Evolutionary conservation across 331 rosid species (phyloP), one percentile per base, ranked within the genome.

Genomic region (Acacia pycnantha): DNA sequence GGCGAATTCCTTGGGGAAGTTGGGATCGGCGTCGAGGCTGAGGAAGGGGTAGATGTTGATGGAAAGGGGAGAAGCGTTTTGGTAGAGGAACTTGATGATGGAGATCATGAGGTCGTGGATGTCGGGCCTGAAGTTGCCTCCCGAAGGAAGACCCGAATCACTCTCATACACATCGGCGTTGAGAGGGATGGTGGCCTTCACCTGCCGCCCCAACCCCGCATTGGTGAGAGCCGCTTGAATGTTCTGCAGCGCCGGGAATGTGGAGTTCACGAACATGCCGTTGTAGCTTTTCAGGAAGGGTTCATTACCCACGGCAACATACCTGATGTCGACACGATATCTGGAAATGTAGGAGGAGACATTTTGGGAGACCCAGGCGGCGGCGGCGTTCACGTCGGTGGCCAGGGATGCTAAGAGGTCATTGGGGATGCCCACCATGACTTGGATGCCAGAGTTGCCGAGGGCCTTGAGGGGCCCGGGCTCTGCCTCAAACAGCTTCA

Each of bases 41-140:
- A 96, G 97, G 82, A 96, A 96, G 0, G 98, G 99, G 89, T 96
- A 96, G 86, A 96, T 96, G 88, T 94, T 96, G 72, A 94, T 90
- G 72, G 97, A 89, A 46, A 96, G 86, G 64, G 98, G 97, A 7
- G 81, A 85, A 41, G 62, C 87, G 13, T 82, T 94, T 87, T 86
- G 90, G 82, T 70, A 86, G 3, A 96, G 94, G 16, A 94, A 96
- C 81, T 89, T 92, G 73, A 96, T 80, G 74, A 96, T 94, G 81
- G 87, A 62, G 37, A 88, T 79, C 93, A 94, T 85, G 41, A 90
- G 89, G 79, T 68, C 81, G 3, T 74, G 97, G 59, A 96, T 96
- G 74, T 94, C 97, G 0, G 93, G 65, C 61, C 98, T 89, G 87
- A 96, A 96, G 85, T 85, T 62, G 5, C 98, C 99, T 0, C 94